Conservation (phyloP, 2,329 filamentous ascomycete species). For the Penicillium psychrosexuale region DNA sequence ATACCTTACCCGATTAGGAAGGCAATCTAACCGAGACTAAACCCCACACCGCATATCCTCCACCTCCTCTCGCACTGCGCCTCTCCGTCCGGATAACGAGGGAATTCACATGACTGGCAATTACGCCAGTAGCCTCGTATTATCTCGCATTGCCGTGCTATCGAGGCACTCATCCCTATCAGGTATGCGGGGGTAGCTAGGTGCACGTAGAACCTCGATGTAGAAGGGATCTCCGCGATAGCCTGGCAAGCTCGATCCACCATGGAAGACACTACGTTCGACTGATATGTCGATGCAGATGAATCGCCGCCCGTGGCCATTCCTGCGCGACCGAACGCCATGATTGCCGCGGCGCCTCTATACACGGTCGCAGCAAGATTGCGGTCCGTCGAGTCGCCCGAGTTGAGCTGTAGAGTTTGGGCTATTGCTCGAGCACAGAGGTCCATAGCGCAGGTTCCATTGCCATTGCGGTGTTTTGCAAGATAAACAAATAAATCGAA, state of each 20-base stretch:
- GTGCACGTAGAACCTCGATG: conserved; percentile 42
- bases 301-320: background rate
- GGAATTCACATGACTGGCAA: conserved; percentile 38
- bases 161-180: conserved; percentile 37
- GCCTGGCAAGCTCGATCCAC: conserved; percentile 38
- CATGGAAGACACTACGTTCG: conserved; percentile 26
- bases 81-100: conserved; percentile 36
- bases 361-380: conserved; percentile 31
- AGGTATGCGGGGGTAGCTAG: conserved; percentile 41
- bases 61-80: conserved; percentile 37
- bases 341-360: conserved; percentile 39
- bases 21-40: conserved; percentile 14
- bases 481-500: conserved; percentile 39
- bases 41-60: conserved; percentile 25
- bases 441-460: conserved; percentile 3
- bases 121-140: conserved; percentile 41
- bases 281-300: background rate
- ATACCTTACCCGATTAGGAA: conserved; percentile 26
- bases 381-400: conserved; percentile 13
- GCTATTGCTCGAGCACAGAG: conserved; percentile 17
- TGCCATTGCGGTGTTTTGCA: conserved; percentile 24
- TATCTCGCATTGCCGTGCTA: conserved; percentile 32
- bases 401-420: conserved; percentile 20
- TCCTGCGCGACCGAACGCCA: conserved; percentile 24
- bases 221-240: conserved; percentile 30